Conservation (phyloP, 2,329 filamentous ascomycete genomes). For the Lasiodiplodia citricola region DNA sequence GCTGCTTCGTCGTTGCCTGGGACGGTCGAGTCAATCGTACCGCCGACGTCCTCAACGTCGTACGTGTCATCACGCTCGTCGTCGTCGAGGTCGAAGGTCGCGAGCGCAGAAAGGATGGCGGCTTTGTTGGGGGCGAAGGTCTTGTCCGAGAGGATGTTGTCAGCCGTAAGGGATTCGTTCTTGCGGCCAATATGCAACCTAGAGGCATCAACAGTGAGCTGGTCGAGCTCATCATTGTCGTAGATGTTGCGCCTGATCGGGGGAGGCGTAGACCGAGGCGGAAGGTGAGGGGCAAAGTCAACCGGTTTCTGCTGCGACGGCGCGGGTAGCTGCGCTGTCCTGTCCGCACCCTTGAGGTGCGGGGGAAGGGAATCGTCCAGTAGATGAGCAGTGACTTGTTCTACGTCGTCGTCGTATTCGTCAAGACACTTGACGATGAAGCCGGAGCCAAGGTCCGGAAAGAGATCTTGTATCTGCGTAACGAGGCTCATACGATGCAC, state of each 20-base stretch:
- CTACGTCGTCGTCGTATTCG: constrained; percentile 76
- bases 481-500: constrained; percentile 84
- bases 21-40: constrained; percentile 73
- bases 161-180: constrained; percentile 67
- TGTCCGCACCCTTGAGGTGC: constrained; percentile 69
- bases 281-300: constrained; percentile 47
- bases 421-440: constrained; percentile 82
- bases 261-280: constrained; percentile 64
- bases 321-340: constrained; percentile 64
- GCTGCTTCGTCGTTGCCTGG: constrained; percentile 58
- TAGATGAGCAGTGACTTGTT: constrained; percentile 80
- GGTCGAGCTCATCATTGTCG: constrained; percentile 80
- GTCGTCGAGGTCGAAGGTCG: constrained; percentile 89
- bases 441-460: constrained; percentile 82
- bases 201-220: constrained; percentile 68
- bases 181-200: constrained; percentile 81
- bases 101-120: constrained; percentile 84
- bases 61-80: constrained; percentile 98
- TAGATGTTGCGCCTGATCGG: constrained; percentile 68
- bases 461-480: constrained; percentile 90
- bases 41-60: constrained; percentile 88
- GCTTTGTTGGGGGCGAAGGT: constrained; percentile 75
- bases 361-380: constrained; percentile 77
- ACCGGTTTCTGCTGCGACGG: background rate
- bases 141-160: constrained; percentile 71